Evolutionary conservation across 2,329 filamentous ascomycete species (phyloP).

Genomic region (Didymella segeticola): DNA sequence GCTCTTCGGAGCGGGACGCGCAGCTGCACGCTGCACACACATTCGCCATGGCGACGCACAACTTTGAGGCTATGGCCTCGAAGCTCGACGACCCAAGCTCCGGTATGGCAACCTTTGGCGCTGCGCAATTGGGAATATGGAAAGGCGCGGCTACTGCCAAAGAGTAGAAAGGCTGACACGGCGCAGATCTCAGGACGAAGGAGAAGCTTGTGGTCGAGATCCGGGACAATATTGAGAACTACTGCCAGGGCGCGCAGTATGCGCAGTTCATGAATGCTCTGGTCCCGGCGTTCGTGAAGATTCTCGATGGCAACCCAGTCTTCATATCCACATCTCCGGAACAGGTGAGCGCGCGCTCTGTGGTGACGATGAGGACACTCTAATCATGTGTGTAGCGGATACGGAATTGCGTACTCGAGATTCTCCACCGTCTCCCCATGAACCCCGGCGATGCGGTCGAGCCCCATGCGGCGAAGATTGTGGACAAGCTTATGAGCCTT

Average conservation of each 20-base stretch:
- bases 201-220: conserved; percentile 83
- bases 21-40: conserved; percentile 33
- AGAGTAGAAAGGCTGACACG: conserved; percentile 25
- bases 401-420: conserved; percentile 91
- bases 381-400: conserved; percentile 65
- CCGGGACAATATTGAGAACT: conserved; percentile 90
- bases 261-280: conserved; percentile 82
- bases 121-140: not conserved
- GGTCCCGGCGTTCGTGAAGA: conserved; percentile 86
- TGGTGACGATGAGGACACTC: conserved; percentile 7
- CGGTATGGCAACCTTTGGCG: conserved; percentile 33
- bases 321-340: conserved; percentile 91
- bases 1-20: conserved; percentile 22
- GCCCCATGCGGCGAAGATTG: conserved; percentile 84
- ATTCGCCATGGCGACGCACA: conserved; percentile 48
- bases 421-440: conserved; percentile 84
- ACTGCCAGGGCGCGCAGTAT: conserved; percentile 80
- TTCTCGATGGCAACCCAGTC: conserved; percentile 83
- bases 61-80: conserved; percentile 55
- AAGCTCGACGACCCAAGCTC: conserved; percentile 55
- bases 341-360: conserved; percentile 67
- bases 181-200: conserved; percentile 78
- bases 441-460: conserved; percentile 81
- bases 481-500: conserved; percentile 87
- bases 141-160: conserved; percentile 3